Evolutionary conservation across 306 rosid species (phyloP).

Genomic region (Prunus campanulata): DNA sequence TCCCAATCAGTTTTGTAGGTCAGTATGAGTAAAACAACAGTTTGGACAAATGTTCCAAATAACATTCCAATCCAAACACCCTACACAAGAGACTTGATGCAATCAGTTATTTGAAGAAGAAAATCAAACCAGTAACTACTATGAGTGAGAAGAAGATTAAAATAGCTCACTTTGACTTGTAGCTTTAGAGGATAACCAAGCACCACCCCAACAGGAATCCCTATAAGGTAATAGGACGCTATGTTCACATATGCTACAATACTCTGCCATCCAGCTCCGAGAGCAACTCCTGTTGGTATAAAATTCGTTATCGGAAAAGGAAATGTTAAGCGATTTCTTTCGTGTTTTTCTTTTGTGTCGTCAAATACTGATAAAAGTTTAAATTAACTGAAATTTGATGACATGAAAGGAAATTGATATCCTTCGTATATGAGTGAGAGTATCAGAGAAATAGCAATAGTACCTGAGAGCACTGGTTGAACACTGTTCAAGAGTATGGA

Average conservation of each 20-base stretch:
- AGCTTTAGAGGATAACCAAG: slow-evolving; percentile 35
- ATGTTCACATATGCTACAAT: slow-evolving; percentile 56
- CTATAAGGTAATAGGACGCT: slow-evolving; percentile 48
- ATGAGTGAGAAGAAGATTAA: not conserved
- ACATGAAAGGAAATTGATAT: not conserved
- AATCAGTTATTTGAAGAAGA: not conserved
- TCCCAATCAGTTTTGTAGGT: slow-evolving; percentile 61
- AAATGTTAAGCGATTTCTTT: too few relatives aligned
- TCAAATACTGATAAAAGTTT: too few relatives aligned
- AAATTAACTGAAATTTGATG: not conserved
- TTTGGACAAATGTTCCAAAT: slow-evolving; percentile 57
- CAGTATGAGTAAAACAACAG: slow-evolving; percentile 33
- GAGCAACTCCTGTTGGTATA: slow-evolving; percentile 39
- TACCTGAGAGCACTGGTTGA: slow-evolving; percentile 65
- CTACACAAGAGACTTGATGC: slow-evolving; percentile 25
- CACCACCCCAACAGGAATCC: slow-evolving; percentile 49
- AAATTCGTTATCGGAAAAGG: not conserved
- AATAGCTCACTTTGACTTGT: slow-evolving; percentile 35
- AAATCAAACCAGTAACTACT: not conserved
- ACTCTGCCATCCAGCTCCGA: slow-evolving; percentile 69
- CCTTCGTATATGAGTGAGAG: not conserved
- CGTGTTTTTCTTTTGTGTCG: too few relatives aligned
- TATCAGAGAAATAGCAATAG: not conserved
- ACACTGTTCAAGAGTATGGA: slow-evolving; percentile 56
- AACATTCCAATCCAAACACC: slow-evolving; percentile 71